phyloP scores from a whole-genome alignment of 768 basidiomycete species.

The Harrya chromipes region DNA sequence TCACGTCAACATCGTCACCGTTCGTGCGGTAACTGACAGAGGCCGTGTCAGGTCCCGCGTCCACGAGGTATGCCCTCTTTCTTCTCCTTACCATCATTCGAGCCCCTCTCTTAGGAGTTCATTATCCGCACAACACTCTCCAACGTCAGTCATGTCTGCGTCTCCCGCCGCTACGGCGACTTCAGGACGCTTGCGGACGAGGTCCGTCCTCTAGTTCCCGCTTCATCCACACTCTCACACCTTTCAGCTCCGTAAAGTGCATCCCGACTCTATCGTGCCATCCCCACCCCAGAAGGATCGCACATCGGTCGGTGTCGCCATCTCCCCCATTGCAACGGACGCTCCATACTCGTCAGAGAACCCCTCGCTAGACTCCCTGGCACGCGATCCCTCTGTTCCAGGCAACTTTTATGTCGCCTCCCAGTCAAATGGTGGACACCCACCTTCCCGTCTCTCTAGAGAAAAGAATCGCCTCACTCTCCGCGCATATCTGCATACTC shows the following conservation, averaged over 20 bases:
- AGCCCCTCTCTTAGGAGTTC: constrained; percentile 67
- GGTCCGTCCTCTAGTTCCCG: constrained; percentile 39
- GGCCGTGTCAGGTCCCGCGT: constrained; percentile 79
- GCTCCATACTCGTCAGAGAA: not conserved
- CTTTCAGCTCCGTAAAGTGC: constrained; percentile 75
- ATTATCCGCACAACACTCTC: constrained; percentile 84
- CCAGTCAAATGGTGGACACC: not conserved
- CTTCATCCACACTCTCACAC: constrained; percentile 9
- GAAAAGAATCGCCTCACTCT: constrained; percentile 96
- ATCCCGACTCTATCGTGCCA: constrained; percentile 78
- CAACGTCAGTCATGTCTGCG: constrained; percentile 72
- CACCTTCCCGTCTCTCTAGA: constrained; percentile 56
- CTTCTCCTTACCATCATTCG: not conserved
- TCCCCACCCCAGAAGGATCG: constrained; percentile 89
- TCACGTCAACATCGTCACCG: constrained; percentile 88
- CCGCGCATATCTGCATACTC: constrained; percentile 82
- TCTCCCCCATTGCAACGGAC: constrained; percentile 2
- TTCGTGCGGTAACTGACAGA: constrained; percentile 79
- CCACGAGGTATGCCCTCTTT: constrained; percentile 69
- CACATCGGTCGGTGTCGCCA: constrained; percentile 47
- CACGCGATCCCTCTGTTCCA: constrained; percentile 73
- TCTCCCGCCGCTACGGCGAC: constrained; percentile 92
- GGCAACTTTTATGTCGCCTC: constrained; percentile 28
- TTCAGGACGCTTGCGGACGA: constrained; percentile 86
- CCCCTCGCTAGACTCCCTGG: constrained; percentile 40